phyloP scores from a whole-genome alignment of 129 eudicot genomes.

The Kitagawia praeruptora region DNA sequence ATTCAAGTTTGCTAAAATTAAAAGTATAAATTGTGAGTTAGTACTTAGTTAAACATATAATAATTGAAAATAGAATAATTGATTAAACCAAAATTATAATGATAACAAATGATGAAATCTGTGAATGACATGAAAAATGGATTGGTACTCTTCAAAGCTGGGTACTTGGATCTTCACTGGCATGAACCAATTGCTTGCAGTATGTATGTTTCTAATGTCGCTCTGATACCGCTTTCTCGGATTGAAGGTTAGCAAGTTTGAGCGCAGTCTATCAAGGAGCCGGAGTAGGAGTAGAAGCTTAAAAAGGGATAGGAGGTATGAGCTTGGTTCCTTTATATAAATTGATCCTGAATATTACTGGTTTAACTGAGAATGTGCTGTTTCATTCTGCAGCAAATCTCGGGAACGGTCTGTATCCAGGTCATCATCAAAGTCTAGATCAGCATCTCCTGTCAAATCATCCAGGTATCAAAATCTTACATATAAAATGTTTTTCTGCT shows the following conservation, averaged over 20 bases:
- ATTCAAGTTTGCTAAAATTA: not conserved
- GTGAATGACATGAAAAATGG: not conserved
- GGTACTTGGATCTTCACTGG: not conserved
- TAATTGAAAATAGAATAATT: not conserved
- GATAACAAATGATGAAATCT: not conserved
- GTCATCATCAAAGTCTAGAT: slow-evolving; percentile 31
- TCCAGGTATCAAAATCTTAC: not conserved
- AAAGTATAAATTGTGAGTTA: too few species aligned
- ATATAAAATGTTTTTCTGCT: not conserved
- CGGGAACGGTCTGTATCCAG: slow-evolving; percentile 54
- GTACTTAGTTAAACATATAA: not conserved
- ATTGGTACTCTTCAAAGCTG: not conserved
- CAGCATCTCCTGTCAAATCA: slow-evolving; percentile 1
- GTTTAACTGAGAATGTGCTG: not conserved
- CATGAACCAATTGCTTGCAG: not conserved
- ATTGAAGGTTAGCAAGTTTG: slow-evolving; percentile 56
- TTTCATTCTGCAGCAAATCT: slow-evolving; percentile 48
- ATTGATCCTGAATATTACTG: not conserved
- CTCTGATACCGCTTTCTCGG: not conserved
- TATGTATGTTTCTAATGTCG: not conserved
- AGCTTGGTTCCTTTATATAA: not conserved
- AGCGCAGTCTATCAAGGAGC: slow-evolving; percentile 55
- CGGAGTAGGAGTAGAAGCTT: slow-evolving; percentile 14
- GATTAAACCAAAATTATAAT: not conserved
- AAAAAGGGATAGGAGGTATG: too few species aligned